These are phyloP conservation scores for Fusarium fracticaudum DNA, from an alignment of 2,329 filamentous ascomycete genomes.

Conservation along the genomic window DNA sequence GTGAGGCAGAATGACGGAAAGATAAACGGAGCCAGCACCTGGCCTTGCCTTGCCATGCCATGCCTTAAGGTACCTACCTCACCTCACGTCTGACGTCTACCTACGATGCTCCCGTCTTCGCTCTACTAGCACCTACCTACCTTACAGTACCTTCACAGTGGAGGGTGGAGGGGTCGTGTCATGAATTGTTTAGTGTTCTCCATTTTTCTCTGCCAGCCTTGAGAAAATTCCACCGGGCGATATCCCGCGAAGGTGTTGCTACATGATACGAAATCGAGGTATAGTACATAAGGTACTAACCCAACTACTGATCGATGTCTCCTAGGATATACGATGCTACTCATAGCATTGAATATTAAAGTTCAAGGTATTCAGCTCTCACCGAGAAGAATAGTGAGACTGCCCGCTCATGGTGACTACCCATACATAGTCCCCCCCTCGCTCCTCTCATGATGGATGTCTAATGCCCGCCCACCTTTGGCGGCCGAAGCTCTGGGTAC, in stretches of 20 bases:
- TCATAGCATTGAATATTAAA: too few species aligned
- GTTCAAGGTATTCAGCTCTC: neutral
- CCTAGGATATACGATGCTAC: neutral
- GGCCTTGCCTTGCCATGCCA: neutral
- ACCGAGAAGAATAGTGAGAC: neutral
- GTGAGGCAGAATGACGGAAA: slow-evolving; percentile 38
- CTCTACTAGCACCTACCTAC: neutral
- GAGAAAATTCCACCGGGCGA: slow-evolving; percentile 35
- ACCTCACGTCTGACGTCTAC: slow-evolving; percentile 27
- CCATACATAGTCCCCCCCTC: neutral
- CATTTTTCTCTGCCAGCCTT: slow-evolving; percentile 39
- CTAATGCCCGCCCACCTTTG: neutral
- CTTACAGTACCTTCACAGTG: neutral
- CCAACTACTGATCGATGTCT: neutral
- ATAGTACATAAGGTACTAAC: neutral
- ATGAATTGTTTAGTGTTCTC: slow-evolving; percentile 43
- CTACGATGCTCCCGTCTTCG: neutral
- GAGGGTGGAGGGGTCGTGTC: slow-evolving; percentile 48
- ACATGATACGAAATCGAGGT: slow-evolving; percentile 1
- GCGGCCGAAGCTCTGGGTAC: neutral
- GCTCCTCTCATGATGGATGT: slow-evolving; percentile 6
- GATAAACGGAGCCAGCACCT: slow-evolving; percentile 37
- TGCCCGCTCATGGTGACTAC: slow-evolving; percentile 2
- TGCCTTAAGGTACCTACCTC: neutral
- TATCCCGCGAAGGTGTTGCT: slow-evolving; percentile 24